phyloP scores from a whole-genome alignment of 768 basidiomycete genomes.

The Neoboletus brunneissimus region DNA sequence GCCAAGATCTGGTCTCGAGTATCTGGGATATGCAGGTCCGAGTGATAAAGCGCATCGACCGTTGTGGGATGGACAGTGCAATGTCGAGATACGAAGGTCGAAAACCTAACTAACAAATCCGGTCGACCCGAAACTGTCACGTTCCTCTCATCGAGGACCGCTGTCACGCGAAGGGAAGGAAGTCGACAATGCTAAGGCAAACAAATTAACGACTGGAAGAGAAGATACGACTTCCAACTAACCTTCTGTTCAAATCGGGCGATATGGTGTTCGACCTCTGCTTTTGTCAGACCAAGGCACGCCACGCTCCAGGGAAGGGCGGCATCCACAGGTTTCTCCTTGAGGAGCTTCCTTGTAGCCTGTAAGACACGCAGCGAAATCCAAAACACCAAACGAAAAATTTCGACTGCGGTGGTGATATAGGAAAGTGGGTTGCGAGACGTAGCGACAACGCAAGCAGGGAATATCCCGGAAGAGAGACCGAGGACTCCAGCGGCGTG shows the following conservation, averaged over 20 bases:
- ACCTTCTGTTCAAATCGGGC: constrained; percentile 24
- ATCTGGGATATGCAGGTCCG: constrained; percentile 14
- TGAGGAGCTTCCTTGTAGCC: constrained; percentile 26
- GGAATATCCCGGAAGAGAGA: constrained; percentile 57
- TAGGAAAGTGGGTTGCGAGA: constrained; percentile 41
- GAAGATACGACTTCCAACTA: not conserved
- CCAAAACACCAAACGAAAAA: constrained; percentile 52
- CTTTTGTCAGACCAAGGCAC: constrained; percentile 33
- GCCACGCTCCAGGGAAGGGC: constrained; percentile 46
- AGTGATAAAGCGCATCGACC: constrained; percentile 55
- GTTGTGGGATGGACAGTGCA: constrained; percentile 42
- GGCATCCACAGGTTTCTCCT: constrained; percentile 19
- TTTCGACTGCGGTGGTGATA: constrained; percentile 44
- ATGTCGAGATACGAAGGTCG: constrained; percentile 33
- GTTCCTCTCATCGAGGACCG: constrained; percentile 44
- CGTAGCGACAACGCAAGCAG: constrained; percentile 50
- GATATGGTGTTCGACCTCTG: constrained; percentile 27
- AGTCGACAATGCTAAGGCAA: constrained; percentile 10
- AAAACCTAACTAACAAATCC: constrained; percentile 45
- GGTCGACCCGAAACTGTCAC: constrained; percentile 61
- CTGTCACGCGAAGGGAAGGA: constrained; percentile 45
- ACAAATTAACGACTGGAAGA: not conserved
- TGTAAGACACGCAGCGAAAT: constrained; percentile 44
- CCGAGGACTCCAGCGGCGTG: constrained; percentile 43
- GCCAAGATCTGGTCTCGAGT: constrained; percentile 41